Evolutionary conservation across 345 rosid species (phyloP).

Genomic region (Citropsis articulata): DNA sequence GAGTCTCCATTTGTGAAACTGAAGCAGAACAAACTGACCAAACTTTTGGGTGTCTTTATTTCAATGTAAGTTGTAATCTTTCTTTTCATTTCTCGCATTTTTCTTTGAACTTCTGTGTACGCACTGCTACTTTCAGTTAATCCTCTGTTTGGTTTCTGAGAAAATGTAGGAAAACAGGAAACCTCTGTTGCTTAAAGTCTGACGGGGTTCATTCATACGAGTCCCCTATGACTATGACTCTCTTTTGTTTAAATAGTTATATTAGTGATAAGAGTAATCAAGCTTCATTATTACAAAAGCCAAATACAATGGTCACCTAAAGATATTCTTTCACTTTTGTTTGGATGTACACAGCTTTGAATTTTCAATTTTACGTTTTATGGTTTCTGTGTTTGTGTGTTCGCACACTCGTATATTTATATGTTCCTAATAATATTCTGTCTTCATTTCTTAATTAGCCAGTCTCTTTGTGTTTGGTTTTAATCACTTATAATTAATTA

Average conservation of each 20-base stretch:
- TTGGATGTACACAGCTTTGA: background rate
- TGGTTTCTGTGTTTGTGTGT: background rate
- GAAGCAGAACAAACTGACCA: background rate
- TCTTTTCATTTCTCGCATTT: background rate
- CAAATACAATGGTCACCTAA: background rate
- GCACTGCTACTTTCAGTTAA: background rate
- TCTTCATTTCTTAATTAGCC: background rate
- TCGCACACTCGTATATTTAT: no score
- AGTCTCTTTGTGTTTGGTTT: background rate
- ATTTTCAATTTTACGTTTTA: background rate
- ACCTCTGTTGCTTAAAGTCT: background rate
- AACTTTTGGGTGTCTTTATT: background rate
- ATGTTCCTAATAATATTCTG: background rate
- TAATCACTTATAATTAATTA: background rate
- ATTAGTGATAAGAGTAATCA: background rate
- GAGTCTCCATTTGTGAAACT: background rate
- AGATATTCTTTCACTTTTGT: background rate
- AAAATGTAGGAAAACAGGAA: background rate
- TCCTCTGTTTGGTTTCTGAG: slow-evolving; percentile 6
- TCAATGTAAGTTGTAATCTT: background rate
- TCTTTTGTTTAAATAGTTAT: background rate
- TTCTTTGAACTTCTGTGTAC: background rate
- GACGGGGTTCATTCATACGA: background rate
- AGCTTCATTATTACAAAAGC: background rate
- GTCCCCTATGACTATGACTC: background rate